Evolutionary conservation across 345 rosid species (phyloP), one percentile per base, ranked within the genome.

Genomic region (Moringa oleifera): DNA sequence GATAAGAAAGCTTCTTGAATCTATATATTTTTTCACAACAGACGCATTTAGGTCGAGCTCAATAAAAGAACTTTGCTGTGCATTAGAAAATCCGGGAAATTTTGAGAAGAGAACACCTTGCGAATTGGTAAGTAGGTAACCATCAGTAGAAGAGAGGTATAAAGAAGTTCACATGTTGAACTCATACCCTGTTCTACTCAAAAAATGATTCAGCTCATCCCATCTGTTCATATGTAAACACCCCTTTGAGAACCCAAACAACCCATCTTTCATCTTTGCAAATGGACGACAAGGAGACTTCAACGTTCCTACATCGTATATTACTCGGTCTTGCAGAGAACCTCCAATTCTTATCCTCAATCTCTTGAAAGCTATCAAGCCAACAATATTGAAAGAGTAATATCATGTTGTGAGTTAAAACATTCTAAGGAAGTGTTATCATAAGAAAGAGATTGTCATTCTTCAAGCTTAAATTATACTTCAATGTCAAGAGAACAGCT

Each of bases 311-410:
- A 88, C 81, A 71, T 85, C 85, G 61, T 94, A 94, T 36, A 74
- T 57, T 17, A 94, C 96, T 82, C 71, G 96, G 68, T 94, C 97
- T 88, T 94, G 99, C 77, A 94, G 77, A 55, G 99, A 90, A 60
- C 99, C 99, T 21, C 99, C 99, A 10, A 94, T 72, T 59, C 99
- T 82, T 81, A 94, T 81, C 83, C 97, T 86, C 85, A 90, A 76
- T 47, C 68, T 64, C 74, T 63, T 64, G 69, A 94, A 94, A 54
- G 99, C 99, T 90, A 70, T 36, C 60, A 58, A 51, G 60, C 25
- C 58, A 66, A 66, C 25, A 68, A 65, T 62, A 25, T 58, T 17
- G 22, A 24, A 18, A 67, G 52, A 61, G 55, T 33, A 23, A 63
- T 41, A 65, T 23, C 55, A 59, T 53, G 20, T 24, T 25, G 0